Evolutionary conservation across 805 yeast genomes (phyloP).

Genomic region (Zygotorulaspora danielsina): DNA sequence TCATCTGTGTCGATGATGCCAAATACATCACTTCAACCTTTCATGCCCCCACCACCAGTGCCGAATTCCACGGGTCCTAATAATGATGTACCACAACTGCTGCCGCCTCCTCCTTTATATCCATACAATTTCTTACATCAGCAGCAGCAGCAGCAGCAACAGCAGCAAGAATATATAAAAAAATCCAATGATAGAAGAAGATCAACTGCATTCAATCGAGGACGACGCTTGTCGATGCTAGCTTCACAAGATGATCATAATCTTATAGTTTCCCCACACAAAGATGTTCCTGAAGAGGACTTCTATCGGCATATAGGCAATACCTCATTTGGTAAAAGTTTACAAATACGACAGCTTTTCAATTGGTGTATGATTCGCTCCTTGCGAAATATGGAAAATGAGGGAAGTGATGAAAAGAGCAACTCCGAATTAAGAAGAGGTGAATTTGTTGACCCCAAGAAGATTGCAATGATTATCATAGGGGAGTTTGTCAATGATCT

Average conservation of each 20-base stretch:
- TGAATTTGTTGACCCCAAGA: constrained; percentile 21
- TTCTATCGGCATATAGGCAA: constrained; percentile 34
- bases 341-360: constrained; percentile 32
- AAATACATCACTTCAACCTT: constrained; percentile 30
- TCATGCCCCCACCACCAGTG: constrained; percentile 20
- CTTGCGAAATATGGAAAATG: constrained; percentile 19
- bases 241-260: constrained; percentile 23
- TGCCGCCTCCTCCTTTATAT: constrained; percentile 28
- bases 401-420: not conserved
- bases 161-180: constrained; percentile 9
- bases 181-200: constrained; percentile 20
- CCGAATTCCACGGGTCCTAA: not conserved
- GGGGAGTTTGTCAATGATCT: constrained; percentile 32
- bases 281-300: constrained; percentile 31
- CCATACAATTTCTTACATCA: constrained; percentile 18
- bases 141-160: constrained; percentile 8
- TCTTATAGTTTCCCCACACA: constrained; percentile 31
- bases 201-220: constrained; percentile 29
- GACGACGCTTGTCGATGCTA: constrained; percentile 30
- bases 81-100: constrained; percentile 17
- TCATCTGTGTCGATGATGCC: constrained; percentile 23
- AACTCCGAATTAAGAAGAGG: constrained; percentile 2
- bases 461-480: constrained; percentile 25
- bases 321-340: constrained; percentile 26
- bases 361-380: constrained; percentile 33